These are phyloP conservation scores for Thermochaetoides thermophila DNA, from an alignment of 495 filamentous ascomycete species.

Conservation along the genomic window DNA sequence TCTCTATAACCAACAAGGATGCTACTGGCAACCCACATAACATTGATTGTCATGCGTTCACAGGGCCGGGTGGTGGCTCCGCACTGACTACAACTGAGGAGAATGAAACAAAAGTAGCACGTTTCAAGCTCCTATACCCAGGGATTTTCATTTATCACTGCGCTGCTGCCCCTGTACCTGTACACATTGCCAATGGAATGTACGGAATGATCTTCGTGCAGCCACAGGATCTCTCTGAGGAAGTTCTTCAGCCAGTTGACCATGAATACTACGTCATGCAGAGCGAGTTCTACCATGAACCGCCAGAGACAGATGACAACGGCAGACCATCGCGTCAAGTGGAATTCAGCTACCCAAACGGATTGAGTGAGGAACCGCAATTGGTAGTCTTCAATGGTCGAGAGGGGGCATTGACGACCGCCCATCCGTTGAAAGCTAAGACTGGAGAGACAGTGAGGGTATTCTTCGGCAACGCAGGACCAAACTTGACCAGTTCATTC, in stretches of 20 bases:
- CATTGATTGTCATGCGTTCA: constrained; percentile 7
- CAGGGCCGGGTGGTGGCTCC: constrained; percentile 3
- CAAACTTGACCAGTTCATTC: constrained; percentile 3
- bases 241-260: constrained; percentile 1
- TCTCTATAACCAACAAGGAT: constrained; percentile 2
- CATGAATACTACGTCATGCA: constrained; percentile 7
- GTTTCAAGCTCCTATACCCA: constrained; percentile 3
- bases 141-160: constrained; percentile 5
- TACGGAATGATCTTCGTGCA: constrained; percentile 6
- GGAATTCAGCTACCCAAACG: constrained; percentile 5
- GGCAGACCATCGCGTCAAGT: background rate
- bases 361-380: constrained; percentile 2
- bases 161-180: constrained; percentile 4
- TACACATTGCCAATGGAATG: constrained; percentile 8
- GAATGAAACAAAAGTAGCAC: constrained; percentile 2
- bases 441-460: constrained; percentile 1
- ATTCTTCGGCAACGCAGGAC: constrained; percentile 4
- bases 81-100: constrained; percentile 2
- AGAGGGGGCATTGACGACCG: constrained; percentile 3
- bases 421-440: constrained; percentile 1
- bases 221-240: constrained; percentile 1
- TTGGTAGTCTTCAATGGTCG: constrained; percentile 3
- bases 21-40: constrained; percentile 5
- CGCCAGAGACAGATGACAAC: constrained; percentile 1
- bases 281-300: constrained; percentile 7